Evolutionary conservation across 495 filamentous ascomycete species (phyloP).

Genomic region (Penicillium ucsense): DNA sequence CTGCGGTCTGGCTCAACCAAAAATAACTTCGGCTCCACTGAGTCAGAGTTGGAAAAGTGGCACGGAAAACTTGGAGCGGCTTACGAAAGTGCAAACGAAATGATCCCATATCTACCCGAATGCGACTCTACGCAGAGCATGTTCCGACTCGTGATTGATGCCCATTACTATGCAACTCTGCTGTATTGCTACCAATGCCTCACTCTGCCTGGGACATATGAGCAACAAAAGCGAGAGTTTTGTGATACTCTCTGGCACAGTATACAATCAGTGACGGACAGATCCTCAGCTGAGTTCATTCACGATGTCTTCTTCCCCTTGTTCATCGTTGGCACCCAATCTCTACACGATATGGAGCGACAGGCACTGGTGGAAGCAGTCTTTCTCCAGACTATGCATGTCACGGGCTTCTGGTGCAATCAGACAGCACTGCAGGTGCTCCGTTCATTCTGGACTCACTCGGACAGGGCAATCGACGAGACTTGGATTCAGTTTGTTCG

Average conservation of each 20-base stretch:
- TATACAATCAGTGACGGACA: not conserved
- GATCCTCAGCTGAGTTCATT: conserved; percentile 1
- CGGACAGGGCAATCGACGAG: not conserved
- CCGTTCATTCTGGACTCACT: conserved; percentile 4
- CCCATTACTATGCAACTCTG: conserved; percentile 8
- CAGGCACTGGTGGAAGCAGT: conserved; percentile 2
- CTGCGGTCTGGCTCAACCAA: not conserved
- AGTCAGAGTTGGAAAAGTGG: conserved; percentile 6
- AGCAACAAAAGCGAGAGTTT: not conserved
- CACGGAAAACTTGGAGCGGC: conserved; percentile 5
- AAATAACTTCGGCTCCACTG: not conserved
- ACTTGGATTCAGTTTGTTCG: conserved; percentile 14
- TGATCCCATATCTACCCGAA: not conserved
- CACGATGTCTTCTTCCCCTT: conserved; percentile 15
- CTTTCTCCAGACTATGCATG: conserved; percentile 7
- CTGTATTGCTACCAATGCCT: conserved; percentile 13
- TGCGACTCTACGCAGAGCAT: not conserved
- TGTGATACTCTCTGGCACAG: conserved; percentile 2
- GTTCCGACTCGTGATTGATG: conserved; percentile 5
- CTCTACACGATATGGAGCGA: not conserved
- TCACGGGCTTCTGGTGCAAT: conserved; percentile 15
- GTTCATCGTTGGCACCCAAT: conserved; percentile 11
- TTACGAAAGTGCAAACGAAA: conserved; percentile 1
- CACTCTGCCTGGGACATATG: not conserved
- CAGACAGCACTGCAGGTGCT: conserved; percentile 10